A percentile compares a stretch with the other conserved stretches of the same genome.
phyloP scores from a whole-genome alignment of 2,329 filamentous ascomycete species.

The Neophaeococcomyces mojaviensis region DNA sequence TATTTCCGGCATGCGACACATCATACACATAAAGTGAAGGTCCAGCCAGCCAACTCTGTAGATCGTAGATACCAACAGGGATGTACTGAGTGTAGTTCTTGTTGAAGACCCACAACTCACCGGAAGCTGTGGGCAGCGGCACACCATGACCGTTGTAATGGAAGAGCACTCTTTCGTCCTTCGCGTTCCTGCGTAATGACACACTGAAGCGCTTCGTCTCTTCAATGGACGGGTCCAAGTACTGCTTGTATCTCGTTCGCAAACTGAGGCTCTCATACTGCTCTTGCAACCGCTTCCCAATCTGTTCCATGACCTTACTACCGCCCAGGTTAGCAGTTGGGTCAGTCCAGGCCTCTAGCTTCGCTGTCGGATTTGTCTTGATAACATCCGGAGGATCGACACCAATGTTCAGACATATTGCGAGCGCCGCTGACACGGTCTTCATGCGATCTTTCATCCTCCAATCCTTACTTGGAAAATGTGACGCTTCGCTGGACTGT shows the following conservation, averaged over 20 bases:
- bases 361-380: conserved; percentile 87
- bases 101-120: conserved; percentile 99
- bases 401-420: conserved; percentile 92
- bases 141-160: conserved; percentile 99
- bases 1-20: conserved; percentile 92
- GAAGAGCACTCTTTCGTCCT: conserved; percentile 91
- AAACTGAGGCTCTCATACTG: conserved; percentile 96
- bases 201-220: conserved; percentile 96
- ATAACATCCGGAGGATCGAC: conserved; percentile 96
- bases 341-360: conserved; percentile 95
- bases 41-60: conserved; percentile 91
- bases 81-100: conserved; percentile 99
- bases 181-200: conserved; percentile 81
- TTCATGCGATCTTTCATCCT: conserved; percentile 94
- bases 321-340: conserved; percentile 70
- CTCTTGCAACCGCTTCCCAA: conserved; percentile 89
- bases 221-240: conserved; percentile 91
- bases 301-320: conserved; percentile 82
- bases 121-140: conserved; percentile 86
- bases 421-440: conserved; percentile 89
- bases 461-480: conserved; percentile 74
- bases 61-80: conserved; percentile 86
- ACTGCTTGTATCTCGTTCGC: conserved; percentile 94
- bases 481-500: conserved; percentile 52
- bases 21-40: conserved; percentile 97